Evolutionary conservation across 2,329 filamentous ascomycete genomes (phyloP), one percentile per base, ranked within the genome.

Genomic region (Claviceps pazoutovae): DNA sequence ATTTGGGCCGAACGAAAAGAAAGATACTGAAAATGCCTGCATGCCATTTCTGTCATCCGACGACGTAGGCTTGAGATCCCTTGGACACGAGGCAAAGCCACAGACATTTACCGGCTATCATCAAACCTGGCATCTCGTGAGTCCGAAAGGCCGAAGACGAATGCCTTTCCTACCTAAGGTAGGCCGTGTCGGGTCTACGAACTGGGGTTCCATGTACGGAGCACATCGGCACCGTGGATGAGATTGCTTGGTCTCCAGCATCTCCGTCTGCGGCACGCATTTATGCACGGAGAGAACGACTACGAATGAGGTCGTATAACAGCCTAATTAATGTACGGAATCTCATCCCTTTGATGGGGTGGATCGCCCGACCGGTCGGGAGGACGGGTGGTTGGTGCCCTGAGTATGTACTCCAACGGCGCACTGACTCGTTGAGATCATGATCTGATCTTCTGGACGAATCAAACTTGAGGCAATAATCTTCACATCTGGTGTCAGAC

Each of bases 381-480:
- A 19, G 41, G 19, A 21, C 41, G 13, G 5, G 41, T 43, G 39
- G n/a, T 41, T n/a, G 11, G 11, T 38, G 26, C 11, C 7, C 37
- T 39, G 17, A 14, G 14, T 44, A 2, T 19, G 19, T 2, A 44
- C 34, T 9, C 1, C 23, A 39, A 19, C 23, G 38, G n/a, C 38
- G 48, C 42, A 45, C 48, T 45, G 48, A 50, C 48, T 50, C 48
- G 48, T n/a, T 21, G 30, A 8, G 48, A 50, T 39, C 11, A 50
- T 34, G 19, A 43, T 37, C 48, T 43, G 38, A 43, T 49, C 38
- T 49, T 49, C 21, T 43, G 23, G 11, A n/a, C 21, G 9, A 43
- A 43, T 13, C 41, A 43, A 43, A 6, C 4, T 19, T 19, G 8
- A 19, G 17, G n/a, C 11, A 11, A 19, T 19, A 42, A 19, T 42